phyloP scores from a whole-genome alignment of 164 flowering plant genomes.

The Liquidambar formosana region DNA sequence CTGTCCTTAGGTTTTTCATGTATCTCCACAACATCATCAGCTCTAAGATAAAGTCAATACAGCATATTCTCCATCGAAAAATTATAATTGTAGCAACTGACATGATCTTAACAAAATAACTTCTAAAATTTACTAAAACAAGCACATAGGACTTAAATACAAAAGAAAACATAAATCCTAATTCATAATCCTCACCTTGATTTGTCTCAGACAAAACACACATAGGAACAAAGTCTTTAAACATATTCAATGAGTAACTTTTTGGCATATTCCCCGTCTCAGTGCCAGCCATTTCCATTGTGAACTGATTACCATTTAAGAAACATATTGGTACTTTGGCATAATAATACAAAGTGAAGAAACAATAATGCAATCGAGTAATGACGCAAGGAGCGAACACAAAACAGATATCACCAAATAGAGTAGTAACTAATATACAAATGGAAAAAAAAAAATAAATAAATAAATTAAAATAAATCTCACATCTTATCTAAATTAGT shows the following conservation, averaged over 20 bases:
- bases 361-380: no score
- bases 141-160: not conserved
- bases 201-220: conserved; percentile 56
- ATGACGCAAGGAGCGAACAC: no score
- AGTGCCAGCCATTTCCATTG: conserved; percentile 62
- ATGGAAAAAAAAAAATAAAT: no score
- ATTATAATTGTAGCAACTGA: not conserved
- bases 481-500: no score
- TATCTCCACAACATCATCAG: not conserved
- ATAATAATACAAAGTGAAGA: no score
- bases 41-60: not conserved
- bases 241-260: conserved; percentile 67
- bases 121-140: not conserved
- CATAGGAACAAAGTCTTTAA: conserved; percentile 72
- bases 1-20: not conserved
- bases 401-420: no score
- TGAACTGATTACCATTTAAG: conserved; percentile 37
- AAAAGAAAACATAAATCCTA: no score
- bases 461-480: no score
- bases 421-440: no score
- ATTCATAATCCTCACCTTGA: conserved; percentile 39
- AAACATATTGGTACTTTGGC: not conserved
- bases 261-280: conserved; percentile 49
- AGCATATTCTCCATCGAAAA: not conserved
- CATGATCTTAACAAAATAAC: not conserved